Percentiles rank a stretch among this genome's conserved stretches.
These are phyloP conservation scores for Talaromyces sp. DNA, from an alignment of 2,329 filamentous ascomycete species.

Conservation along the genomic window DNA sequence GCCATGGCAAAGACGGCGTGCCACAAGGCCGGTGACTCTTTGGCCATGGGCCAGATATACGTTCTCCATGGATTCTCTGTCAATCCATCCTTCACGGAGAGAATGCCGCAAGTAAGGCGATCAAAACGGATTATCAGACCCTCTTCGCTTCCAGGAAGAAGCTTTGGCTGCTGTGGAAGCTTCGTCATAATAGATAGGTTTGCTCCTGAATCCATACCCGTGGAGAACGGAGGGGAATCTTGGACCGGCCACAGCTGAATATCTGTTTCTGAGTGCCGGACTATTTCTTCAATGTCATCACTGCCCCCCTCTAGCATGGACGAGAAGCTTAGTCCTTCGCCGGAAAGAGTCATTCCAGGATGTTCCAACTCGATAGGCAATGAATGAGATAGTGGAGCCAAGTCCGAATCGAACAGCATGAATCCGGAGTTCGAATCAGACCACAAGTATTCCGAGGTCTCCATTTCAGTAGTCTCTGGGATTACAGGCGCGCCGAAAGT, in stretches of 20 bases:
- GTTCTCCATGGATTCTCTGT: conserved; percentile 68
- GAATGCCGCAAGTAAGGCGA: conserved; percentile 61
- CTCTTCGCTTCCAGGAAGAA: conserved; percentile 47
- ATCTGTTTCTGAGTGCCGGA: conserved; percentile 32
- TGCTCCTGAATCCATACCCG: background rate
- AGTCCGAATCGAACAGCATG: conserved; percentile 10
- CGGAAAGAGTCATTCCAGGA: conserved; percentile 7
- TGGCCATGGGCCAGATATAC: conserved; percentile 62
- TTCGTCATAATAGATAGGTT: conserved; percentile 13
- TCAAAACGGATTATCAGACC: conserved; percentile 60
- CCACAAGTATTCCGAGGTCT: conserved; percentile 4
- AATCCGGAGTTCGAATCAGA: conserved; percentile 9
- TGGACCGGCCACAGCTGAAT: conserved; percentile 31
- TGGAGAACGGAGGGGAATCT: conserved; percentile 11
- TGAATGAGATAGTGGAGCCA: conserved; percentile 5
- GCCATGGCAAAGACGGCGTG: conserved; percentile 65
- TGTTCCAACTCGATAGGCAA: conserved; percentile 4
- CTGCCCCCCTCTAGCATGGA: conserved; percentile 30
- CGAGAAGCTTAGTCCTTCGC: conserved; percentile 24
- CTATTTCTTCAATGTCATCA: conserved; percentile 52
- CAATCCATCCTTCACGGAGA: conserved; percentile 64
- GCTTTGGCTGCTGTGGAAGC: conserved; percentile 41
- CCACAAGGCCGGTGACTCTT: conserved; percentile 58
- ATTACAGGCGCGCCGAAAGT: background rate
- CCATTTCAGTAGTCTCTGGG: conserved; percentile 1